phyloP scores from a whole-genome alignment of 495 filamentous ascomycete species.

The Clohesyomyces aquaticus region DNA sequence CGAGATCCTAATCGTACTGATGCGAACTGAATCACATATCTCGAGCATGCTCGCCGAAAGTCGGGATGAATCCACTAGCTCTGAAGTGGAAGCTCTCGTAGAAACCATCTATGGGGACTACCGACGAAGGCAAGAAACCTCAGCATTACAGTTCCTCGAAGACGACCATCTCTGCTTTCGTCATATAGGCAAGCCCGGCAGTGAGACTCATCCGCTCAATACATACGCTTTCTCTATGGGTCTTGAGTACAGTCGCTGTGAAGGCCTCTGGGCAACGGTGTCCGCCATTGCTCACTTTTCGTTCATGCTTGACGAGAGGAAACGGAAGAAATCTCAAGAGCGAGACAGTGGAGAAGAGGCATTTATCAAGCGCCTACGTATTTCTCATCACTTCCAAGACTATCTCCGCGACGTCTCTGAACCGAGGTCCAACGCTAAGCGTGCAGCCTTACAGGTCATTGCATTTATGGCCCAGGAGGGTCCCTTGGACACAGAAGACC shows the following conservation, averaged over 20 bases:
- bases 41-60: conserved; percentile 47
- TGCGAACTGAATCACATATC: conserved; percentile 65
- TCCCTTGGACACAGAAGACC: conserved; percentile 50
- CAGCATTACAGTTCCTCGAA: conserved; percentile 65
- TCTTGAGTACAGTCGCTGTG: conserved; percentile 20
- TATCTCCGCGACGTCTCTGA: conserved; percentile 59
- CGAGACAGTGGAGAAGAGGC: conserved; percentile 37
- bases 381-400: conserved; percentile 49
- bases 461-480: conserved; percentile 65
- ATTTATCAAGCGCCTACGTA: conserved; percentile 63
- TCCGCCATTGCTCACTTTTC: conserved; percentile 32
- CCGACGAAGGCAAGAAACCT: conserved; percentile 66
- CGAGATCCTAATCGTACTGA: conserved; percentile 72
- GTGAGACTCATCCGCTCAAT: conserved; percentile 22
- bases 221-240: conserved; percentile 35
- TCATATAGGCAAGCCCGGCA: conserved; percentile 13
- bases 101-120: conserved; percentile 69
- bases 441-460: conserved; percentile 70
- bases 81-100: conserved; percentile 45
- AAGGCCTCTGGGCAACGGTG: conserved; percentile 36
- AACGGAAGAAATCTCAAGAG: conserved; percentile 18
- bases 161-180: conserved; percentile 59
- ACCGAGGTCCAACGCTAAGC: conserved; percentile 31
- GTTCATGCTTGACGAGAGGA: conserved; percentile 31
- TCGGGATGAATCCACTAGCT: conserved; percentile 39